These are phyloP conservation scores for Leptographium radiaticola DNA, from an alignment of 2,329 filamentous ascomycete species.

Conservation along the genomic window DNA sequence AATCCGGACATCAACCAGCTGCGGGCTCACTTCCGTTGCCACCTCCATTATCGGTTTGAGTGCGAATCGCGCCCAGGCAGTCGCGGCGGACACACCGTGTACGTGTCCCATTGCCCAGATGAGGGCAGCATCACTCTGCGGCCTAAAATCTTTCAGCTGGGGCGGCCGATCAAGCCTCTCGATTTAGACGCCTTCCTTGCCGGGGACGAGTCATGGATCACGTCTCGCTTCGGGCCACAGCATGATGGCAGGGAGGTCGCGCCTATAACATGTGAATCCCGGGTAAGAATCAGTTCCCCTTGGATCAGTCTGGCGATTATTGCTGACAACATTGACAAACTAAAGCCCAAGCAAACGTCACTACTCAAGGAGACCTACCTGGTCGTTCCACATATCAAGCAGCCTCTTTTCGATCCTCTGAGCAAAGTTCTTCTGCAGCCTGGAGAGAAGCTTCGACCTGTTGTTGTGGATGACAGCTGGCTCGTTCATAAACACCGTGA, in stretches of 20 bases:
- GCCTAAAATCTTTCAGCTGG: conserved; percentile 28
- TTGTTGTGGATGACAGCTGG: conserved; percentile 36
- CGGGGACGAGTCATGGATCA: conserved; percentile 33
- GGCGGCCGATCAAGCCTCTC: conserved; percentile 28
- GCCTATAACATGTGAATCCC: background rate
- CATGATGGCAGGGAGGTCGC: conserved; percentile 17
- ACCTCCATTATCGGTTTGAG: conserved; percentile 30
- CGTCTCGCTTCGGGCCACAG: conserved; percentile 26
- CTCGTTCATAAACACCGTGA: conserved; percentile 46
- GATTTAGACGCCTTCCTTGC: conserved; percentile 29
- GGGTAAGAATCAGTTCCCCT: conserved; percentile 1
- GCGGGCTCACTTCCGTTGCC: conserved; percentile 33
- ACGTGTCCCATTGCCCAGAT: conserved; percentile 20
- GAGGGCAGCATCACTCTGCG: conserved; percentile 9
- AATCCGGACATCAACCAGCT: conserved; percentile 35
- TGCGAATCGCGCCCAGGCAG: conserved; percentile 25
- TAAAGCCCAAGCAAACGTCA: background rate
- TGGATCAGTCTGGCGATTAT: background rate
- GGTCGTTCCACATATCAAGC: conserved; percentile 34
- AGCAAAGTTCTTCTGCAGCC: conserved; percentile 39
- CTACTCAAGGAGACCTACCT: conserved; percentile 19
- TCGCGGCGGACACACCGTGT: conserved; percentile 24
- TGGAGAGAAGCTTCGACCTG: conserved; percentile 32
- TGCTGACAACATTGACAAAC: background rate
- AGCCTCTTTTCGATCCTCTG: conserved; percentile 43